phyloP scores from a whole-genome alignment of 305 asterid species.

The Striga hermonthica region DNA sequence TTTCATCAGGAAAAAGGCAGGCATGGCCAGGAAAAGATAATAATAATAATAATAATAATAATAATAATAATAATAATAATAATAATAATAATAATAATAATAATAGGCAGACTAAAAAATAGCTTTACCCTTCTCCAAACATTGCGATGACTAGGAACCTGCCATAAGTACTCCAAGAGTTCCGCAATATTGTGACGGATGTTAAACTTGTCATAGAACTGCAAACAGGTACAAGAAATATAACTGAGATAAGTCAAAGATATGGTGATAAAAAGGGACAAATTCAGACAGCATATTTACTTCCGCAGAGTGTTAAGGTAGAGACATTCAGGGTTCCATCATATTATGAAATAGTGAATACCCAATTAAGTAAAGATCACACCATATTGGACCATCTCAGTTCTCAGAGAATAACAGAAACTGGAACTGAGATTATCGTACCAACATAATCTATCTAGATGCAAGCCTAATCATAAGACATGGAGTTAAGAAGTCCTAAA shows the following conservation, averaged over 20 bases:
- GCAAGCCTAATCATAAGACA: neutral
- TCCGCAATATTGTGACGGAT: constrained; percentile 99
- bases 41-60: too few relatives aligned
- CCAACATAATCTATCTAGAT: neutral
- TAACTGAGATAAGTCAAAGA: neutral
- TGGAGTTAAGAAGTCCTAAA: neutral
- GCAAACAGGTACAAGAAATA: constrained; percentile 29
- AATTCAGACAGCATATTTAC: constrained; percentile 6
- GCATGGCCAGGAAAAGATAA: too few relatives aligned
- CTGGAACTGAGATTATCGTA: too few relatives aligned
- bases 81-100: too few relatives aligned
- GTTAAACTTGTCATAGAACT: constrained; percentile 98
- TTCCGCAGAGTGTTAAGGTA: constrained; percentile 3
- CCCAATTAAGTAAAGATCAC: constrained; percentile 5
- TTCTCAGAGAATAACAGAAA: neutral
- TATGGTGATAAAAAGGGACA: neutral
- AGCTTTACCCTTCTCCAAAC: constrained; percentile 85
- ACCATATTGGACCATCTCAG: constrained; percentile 8
- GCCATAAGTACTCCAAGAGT: constrained; percentile 95
- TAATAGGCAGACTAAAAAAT: constrained; percentile 19
- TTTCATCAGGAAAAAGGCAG: constrained; percentile 5
- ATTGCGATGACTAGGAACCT: constrained; percentile 93
- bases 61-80: too few relatives aligned
- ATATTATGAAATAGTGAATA: neutral
- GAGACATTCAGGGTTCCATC: neutral